These are phyloP conservation scores for Colletotrichum zoysiae DNA, from an alignment of 2,329 filamentous ascomycete species.

Conservation along the genomic window DNA sequence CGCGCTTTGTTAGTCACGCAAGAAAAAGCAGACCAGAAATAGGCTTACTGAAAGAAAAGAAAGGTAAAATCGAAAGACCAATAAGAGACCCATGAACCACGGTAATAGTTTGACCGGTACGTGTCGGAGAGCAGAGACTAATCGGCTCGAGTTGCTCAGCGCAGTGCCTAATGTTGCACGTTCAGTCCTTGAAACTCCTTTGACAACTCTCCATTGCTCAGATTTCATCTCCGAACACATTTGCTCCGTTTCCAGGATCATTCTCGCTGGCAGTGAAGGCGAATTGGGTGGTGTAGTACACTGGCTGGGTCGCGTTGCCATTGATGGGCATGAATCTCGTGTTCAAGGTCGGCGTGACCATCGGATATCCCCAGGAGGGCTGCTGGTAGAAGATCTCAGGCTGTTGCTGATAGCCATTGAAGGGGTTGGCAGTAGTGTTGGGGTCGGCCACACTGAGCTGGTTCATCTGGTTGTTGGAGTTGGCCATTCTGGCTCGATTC, in stretches of 20 bases:
- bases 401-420: constrained; percentile 9
- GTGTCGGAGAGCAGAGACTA: neutral
- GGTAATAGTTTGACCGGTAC: neutral
- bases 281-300: neutral
- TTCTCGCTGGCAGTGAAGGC: constrained; percentile 15
- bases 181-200: neutral
- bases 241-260: neutral
- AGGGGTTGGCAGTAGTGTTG: constrained; percentile 15
- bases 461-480: constrained; percentile 19
- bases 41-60: constrained; percentile 17
- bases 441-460: constrained; percentile 20
- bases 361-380: neutral
- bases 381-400: constrained; percentile 11
- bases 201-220: neutral
- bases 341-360: neutral
- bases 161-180: neutral
- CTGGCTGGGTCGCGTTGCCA: constrained; percentile 9
- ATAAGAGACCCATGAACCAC: neutral
- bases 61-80: constrained; percentile 11
- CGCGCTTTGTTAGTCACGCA: neutral
- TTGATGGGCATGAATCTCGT: constrained; percentile 21
- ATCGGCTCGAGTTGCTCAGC: neutral
- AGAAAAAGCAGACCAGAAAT: neutral
- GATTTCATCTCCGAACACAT: constrained; percentile 9
- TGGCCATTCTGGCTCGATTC: constrained; percentile 21